These are phyloP conservation scores for Crithidia bombi DNA, from an alignment of 208 protist genomes.

Conservation along the genomic window DNA sequence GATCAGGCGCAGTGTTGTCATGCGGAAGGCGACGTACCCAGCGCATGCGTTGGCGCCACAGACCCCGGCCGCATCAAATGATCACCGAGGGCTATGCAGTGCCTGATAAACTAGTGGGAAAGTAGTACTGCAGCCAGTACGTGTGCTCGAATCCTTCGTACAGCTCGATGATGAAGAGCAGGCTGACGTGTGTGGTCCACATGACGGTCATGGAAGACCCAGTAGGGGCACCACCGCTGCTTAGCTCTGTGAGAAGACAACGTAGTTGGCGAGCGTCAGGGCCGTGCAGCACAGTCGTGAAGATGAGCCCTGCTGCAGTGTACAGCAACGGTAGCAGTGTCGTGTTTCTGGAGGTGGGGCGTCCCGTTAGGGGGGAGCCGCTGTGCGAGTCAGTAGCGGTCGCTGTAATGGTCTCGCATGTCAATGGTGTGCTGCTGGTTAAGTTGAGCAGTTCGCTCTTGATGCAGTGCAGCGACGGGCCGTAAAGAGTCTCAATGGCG, in stretches of 20 bases:
- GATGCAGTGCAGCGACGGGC: not conserved
- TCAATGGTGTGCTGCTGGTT: not conserved
- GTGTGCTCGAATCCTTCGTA: conserved; percentile 32
- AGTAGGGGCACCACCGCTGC: conserved; percentile 47
- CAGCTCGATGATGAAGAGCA: conserved; percentile 44
- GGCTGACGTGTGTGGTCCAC: conserved; percentile 47
- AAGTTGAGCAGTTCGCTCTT: not conserved
- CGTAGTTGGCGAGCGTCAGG: conserved; percentile 43
- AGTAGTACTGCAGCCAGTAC: conserved; percentile 32
- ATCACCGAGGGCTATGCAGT: too few species aligned
- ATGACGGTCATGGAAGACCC: conserved; percentile 54
- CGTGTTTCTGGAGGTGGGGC: not conserved
- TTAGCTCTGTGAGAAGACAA: conserved; percentile 42
- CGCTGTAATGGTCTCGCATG: too few species aligned
- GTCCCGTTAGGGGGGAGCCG: not conserved
- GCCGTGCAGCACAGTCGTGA: not conserved
- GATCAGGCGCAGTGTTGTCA: conserved; percentile 86
- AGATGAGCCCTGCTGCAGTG: not conserved
- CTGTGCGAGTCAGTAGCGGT: too few species aligned
- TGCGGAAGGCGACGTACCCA: conserved; percentile 81
- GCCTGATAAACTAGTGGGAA: not conserved
- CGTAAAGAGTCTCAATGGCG: not conserved
- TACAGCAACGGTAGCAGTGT: not conserved
- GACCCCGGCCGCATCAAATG: not conserved
- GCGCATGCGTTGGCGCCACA: conserved; percentile 27